A percentile compares a stretch with the other conserved stretches of the same genome.
Conservation (phyloP, 345 rosid genomes). For the Eucalyptus pauciflora region DNA sequence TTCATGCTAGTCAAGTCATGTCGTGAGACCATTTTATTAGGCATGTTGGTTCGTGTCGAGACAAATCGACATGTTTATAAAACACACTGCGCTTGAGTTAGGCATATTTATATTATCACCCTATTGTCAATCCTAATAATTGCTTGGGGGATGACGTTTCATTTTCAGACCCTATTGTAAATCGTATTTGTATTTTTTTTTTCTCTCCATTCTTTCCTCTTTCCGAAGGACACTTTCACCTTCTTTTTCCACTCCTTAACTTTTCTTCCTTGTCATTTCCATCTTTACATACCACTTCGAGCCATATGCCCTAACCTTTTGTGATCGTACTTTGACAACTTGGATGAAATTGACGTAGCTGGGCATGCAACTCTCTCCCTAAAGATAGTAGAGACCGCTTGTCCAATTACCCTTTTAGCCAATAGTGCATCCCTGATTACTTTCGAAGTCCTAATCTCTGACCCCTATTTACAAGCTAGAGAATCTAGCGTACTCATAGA, state of each 20-base stretch:
- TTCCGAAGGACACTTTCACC: background rate
- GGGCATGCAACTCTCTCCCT: background rate
- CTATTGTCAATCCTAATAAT: background rate
- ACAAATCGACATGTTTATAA: background rate
- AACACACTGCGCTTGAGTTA: background rate
- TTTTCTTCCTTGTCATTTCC: background rate
- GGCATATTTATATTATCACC: background rate
- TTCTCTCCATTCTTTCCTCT: background rate
- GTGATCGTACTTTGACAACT: background rate
- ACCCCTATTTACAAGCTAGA: background rate
- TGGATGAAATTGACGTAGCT: background rate
- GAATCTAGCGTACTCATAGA: too few relatives aligned
- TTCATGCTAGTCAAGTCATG: background rate
- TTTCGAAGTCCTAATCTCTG: background rate
- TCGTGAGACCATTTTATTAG: background rate
- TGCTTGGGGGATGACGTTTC: background rate
- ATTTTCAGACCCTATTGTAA: background rate
- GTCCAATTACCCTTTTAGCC: background rate
- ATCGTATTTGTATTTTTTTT: background rate
- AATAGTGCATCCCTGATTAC: background rate
- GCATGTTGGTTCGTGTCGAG: background rate
- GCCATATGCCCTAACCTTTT: background rate
- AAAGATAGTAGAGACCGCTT: background rate
- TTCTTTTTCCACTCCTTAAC: background rate
- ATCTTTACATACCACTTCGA: background rate